phyloP scores from a whole-genome alignment of 139 green algal species.

The Tetradesmus obliquus region DNA sequence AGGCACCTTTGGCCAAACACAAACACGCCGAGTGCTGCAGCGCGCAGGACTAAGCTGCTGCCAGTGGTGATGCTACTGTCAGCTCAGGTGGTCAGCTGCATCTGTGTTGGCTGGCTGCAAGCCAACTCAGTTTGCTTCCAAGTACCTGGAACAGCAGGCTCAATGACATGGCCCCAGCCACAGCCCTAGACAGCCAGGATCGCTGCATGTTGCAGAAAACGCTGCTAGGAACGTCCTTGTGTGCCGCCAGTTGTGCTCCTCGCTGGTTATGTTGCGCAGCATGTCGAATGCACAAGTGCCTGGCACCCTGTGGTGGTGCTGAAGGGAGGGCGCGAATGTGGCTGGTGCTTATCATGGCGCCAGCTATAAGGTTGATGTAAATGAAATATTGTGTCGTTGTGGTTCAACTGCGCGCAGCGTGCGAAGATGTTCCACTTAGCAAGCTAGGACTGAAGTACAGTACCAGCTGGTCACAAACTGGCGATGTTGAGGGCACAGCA shows the following conservation, averaged over 20 bases:
- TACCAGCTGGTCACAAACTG: not conserved
- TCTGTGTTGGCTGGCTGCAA: too few relatives aligned
- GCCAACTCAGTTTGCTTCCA: not conserved
- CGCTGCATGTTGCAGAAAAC: not conserved
- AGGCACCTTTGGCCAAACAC: too few relatives aligned
- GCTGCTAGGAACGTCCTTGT: not conserved
- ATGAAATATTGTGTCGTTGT: too few relatives aligned
- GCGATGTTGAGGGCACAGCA: not conserved
- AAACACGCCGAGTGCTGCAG: not conserved
- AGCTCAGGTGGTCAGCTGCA: not conserved
- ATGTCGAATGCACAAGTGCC: not conserved
- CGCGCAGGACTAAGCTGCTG: not conserved
- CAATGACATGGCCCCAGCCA: not conserved
- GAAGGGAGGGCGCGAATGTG: not conserved
- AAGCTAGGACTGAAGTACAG: not conserved
- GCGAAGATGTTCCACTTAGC: not conserved
- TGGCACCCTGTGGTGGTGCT: not conserved
- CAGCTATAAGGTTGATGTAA: not conserved
- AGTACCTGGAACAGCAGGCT: slow-evolving; percentile 10
- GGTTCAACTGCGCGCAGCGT: not conserved
- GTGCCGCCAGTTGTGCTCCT: not conserved
- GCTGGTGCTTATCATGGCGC: not conserved
- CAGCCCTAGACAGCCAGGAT: not conserved
- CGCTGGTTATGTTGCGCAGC: not conserved
- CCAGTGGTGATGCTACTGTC: not conserved